Base-by-base conservation (phyloP, 352 stramenopile species). In the Thraustotheca clavata region DNA sequence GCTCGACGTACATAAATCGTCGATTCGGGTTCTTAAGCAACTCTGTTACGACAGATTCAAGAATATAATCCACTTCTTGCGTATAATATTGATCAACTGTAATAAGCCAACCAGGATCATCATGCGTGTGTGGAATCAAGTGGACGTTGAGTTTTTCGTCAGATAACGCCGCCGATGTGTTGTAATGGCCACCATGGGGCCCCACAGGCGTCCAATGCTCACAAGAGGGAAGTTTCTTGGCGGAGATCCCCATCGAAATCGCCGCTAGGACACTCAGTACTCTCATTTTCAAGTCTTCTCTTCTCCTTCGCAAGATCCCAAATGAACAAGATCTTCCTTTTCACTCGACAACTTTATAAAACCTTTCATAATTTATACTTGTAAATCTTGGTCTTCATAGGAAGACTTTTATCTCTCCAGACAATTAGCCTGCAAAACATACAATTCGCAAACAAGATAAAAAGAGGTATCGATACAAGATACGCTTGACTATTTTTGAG, bases 71-170 rank as follows among this genome's bases (percentile, higher is more conserved):
- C 33, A 99, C 96, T 24, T 75, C 73, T 48, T 92, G 57, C 55
- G 86, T 80, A 74, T 96, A 99, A 71, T 99, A 99, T 76, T 99
- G 90, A 71, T 99, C 96, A 20, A 99, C 86, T 0, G 90, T 98
- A 59, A 98, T 89, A 9, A 98, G 73, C 96, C 96, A 99, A 18
- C 87, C 88, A 69, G 83, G 80, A 71, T 98, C 95, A 70, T 98
- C 95, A 69, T 99, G 96, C 4, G 95, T 97, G 76, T 99, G 96
- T 40, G 94, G 80, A 29, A 98, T 96, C 18, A 99, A 67, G 71
- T 98, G 95, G 48, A 99, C 88, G 55, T 98, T 98, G 52, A 99
- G 77, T 59, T 91, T 96, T 50, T 75, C 67, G 4, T 69, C 61
- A 32, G 69, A 71, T 11, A 91, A 67, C 16, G 54, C 69, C 9